Evolutionary conservation across 768 basidiomycete species (phyloP), one percentile per base, ranked within the genome.

Genomic region (Lactifluus rugatus): DNA sequence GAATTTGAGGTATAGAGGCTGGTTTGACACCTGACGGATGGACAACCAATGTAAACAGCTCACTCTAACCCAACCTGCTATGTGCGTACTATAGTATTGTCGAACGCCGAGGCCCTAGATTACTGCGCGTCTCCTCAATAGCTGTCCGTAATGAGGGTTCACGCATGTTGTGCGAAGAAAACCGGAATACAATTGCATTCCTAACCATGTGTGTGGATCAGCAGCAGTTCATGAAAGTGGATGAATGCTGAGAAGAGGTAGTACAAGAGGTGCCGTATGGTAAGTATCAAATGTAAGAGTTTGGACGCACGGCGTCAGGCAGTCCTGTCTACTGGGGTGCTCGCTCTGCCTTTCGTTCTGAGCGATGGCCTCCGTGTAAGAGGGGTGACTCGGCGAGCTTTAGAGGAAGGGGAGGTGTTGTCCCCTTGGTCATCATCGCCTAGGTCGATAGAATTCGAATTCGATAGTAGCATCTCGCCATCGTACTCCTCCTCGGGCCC

Each of bases 301-400:
- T 44, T 34, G 23, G 56, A 56, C 41, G 51, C 54, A 61, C 60
- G 34, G 42, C 36, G 32, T 45, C 50, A 55, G 46, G 52, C 3
- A 8, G 41, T 23, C 47, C 46, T 11, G 42, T 48, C 46, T 31
- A 46, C 55, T 23, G 48, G 42, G 21, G 42, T 39, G 49, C 31
- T 47, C 17, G 52, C 31, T 37, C 54, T 57, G 13, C 54, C 54
- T 44, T 64, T 64, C 45, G 56, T 52, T 42, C 61, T 71, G 48
- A 69, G 72, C 7, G 85, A 86, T 13, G 83, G 83, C 59, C 81
- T 82, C 58, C 82, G 76, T 13, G 87, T 88, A 48, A 89, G 75
- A 7, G 83, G 84, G 10, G 84, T 83, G 32, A 76, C 48, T 36
- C 48, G 70, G 62, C 76, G 74, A 36, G 75, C 74, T 57, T 74